A percentile compares a stretch with the other conserved stretches of the same genome.
These are phyloP conservation scores for Juglanconis oblonga DNA, from an alignment of 2,329 filamentous ascomycete genomes.

Conservation along the genomic window DNA sequence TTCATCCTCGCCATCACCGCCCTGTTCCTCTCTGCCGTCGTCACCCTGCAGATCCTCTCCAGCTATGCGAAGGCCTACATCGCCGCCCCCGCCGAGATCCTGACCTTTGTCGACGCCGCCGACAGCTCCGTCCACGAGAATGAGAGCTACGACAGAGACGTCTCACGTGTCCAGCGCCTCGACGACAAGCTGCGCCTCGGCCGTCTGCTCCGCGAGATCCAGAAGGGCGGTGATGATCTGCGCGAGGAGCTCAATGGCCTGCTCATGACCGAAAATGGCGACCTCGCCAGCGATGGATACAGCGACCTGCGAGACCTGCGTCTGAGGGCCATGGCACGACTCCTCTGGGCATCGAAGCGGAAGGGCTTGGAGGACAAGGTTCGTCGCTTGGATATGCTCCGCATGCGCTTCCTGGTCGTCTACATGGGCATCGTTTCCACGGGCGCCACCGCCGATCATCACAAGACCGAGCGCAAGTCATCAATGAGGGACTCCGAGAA, in stretches of 20 bases:
- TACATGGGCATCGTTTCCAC: constrained; percentile 59
- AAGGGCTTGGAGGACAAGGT: constrained; percentile 54
- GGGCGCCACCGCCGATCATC: constrained; percentile 30
- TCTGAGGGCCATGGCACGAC: constrained; percentile 46
- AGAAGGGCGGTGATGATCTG: constrained; percentile 57
- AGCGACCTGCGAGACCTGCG: constrained; percentile 23
- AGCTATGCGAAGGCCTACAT: constrained; percentile 55
- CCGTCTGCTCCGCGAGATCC: constrained; percentile 59
- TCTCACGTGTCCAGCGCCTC: constrained; percentile 53
- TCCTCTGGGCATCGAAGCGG: constrained; percentile 58
- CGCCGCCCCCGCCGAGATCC: constrained; percentile 56
- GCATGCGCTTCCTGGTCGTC: constrained; percentile 63
- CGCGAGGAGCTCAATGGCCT: constrained; percentile 57
- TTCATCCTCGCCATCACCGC: constrained; percentile 57
- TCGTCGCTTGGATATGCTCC: constrained; percentile 56
- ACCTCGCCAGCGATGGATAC: constrained; percentile 21
- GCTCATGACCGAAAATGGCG: constrained; percentile 43
- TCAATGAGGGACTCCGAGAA: constrained; percentile 30
- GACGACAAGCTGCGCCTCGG: constrained; percentile 62
- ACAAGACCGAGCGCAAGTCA: constrained; percentile 26
- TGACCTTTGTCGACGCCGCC: constrained; percentile 56
- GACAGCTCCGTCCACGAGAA: constrained; percentile 63
- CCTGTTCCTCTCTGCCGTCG: constrained; percentile 52
- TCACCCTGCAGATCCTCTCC: constrained; percentile 50
- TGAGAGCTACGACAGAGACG: constrained; percentile 60